Base-by-base conservation (phyloP, 768 basidiomycete species). In the Tylopilus vinaceipallidus region DNA sequence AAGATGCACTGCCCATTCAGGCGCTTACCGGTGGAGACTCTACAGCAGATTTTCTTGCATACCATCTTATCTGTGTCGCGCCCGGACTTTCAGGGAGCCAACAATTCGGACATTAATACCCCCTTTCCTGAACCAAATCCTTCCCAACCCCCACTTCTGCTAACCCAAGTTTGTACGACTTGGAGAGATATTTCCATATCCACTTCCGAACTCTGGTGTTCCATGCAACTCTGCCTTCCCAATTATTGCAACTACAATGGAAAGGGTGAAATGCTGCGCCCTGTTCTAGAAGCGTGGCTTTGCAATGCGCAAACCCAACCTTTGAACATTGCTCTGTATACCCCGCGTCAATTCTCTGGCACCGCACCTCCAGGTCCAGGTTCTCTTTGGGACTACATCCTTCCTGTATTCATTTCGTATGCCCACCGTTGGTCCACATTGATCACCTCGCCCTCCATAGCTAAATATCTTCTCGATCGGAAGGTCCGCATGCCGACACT, bases 121-220 rank as follows among this genome's bases (percentile, higher is more conserved):
- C 17, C 41, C 16, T 42, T 30, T 30, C 41, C 29, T 12, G 29
- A 2, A 9, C 41, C 41, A 29, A 27, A 42, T 42, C 41, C 41
- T 16, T 17, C 41, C 14, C 27, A 42, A 30, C 17, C 41, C 0
- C 41, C 41, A 11, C 41, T 42, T 30, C 19, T 42, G 41, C 14
- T 42, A 10, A 29, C 41, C 1, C 41, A 29, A 42, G 41, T 42
- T 22, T 42, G 41, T 30, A 30, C 17, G 29, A 17, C 8, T 30
- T 42, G 41, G 41, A 42, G 41, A 42, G 41, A 42, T 9, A 11
- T 30, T 30, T 42, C 41, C 14, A 16, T 13, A 29, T 42, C 41
- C 29, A 30, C 19, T 5, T 42, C 41, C 19, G 41, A 42, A 42
- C 41, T 42, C 41, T 42, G 41, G 41, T 42, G 29, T 42, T 42